Evolutionary conservation across 2,329 filamentous ascomycete genomes (phyloP), one percentile per base, ranked within the genome.

Genomic region (Neofusicoccum cordaticola): DNA sequence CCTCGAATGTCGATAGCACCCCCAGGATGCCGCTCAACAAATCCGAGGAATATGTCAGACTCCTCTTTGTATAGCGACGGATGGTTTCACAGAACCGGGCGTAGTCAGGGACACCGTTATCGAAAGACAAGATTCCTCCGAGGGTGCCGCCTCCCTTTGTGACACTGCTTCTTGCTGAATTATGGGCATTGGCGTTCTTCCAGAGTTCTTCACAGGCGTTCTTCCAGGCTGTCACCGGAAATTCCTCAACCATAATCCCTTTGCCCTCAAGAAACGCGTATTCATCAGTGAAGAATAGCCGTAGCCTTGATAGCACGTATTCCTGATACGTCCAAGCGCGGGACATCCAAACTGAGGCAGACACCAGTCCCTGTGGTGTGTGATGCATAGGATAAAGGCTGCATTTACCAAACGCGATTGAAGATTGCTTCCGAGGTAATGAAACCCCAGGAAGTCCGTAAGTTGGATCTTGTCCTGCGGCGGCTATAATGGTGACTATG

Each of bases 281-380:
- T 6, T 63, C 27, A 8, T 60, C 42, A 0, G 65, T 66, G 31
- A 62, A 65, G 2, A 66, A 19, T 13, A 67, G 42, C 0, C 63
- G 42, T 31, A 62, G 12, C 6, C 51, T 62, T 9, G 65, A 68
- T 8, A 65, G 64, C 5, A 66, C 4, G 15, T 63, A 63, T n/a
- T 68, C 66, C 39, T 68, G 66, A 2, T 65, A 51, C 37, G 64
- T 66, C 66, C 66, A 66, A 0, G 57, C 65, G 7, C 66, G 62
- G 4, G 35, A 53, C 4, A 66, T 62, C 66, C 65, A 67, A 6
- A 6, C 48, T 7, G 48, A 51, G 5, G 8, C 2, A n/a, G 48
- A 34, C 8, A 51, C 17, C 3, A 39, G 7, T 15, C 12, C 5
- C 3, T 41, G 3, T 41, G 17, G 41, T n/a, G 34, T 83, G 81